Percentiles rank a stretch among this genome's conserved stretches.
Evolutionary conservation across 2,329 filamentous ascomycete species (phyloP).

Genomic region (Trichophyton rubrum): DNA sequence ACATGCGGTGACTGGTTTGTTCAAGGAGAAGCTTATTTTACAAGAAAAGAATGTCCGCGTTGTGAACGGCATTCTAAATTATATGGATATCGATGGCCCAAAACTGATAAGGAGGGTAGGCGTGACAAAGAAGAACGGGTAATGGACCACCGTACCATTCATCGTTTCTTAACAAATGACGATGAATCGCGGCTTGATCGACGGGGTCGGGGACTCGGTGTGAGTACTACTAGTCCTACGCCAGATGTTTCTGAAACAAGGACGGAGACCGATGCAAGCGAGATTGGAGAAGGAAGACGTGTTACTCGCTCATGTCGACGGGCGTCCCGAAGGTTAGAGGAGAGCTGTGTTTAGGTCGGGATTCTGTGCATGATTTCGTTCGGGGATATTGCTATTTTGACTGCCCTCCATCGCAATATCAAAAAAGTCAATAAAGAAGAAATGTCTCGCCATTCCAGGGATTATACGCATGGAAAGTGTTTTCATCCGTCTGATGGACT

Average conservation of each 20-base stretch:
- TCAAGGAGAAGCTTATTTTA: conserved; percentile 77
- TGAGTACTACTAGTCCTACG: conserved; percentile 23
- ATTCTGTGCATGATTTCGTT: neutral
- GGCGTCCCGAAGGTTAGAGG: conserved; percentile 13
- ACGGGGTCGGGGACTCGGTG: conserved; percentile 27
- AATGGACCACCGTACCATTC: conserved; percentile 73
- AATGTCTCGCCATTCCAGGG: neutral
- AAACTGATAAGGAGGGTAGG: conserved; percentile 70
- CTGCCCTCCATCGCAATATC: neutral
- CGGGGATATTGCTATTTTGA: neutral
- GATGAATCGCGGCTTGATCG: conserved; percentile 45
- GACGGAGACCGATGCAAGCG: conserved; percentile 29
- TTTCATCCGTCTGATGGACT: neutral
- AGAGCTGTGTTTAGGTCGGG: neutral
- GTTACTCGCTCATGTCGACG: conserved; percentile 25
- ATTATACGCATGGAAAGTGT: neutral
- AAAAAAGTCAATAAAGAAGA: neutral
- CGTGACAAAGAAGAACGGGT: conserved; percentile 57
- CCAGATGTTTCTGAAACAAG: conserved; percentile 28
- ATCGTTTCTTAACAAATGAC: conserved; percentile 64
- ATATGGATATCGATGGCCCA: conserved; percentile 92
- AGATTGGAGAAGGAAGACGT: conserved; percentile 24
- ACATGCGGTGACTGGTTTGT: conserved; percentile 75
- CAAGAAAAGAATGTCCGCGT: conserved; percentile 70
- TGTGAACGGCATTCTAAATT: conserved; percentile 93